Percentiles rank a stretch among this genome's conserved stretches.
These are phyloP conservation scores for Starmera amethionina DNA, from an alignment of 805 yeast genomes.

Conservation along the genomic window DNA sequence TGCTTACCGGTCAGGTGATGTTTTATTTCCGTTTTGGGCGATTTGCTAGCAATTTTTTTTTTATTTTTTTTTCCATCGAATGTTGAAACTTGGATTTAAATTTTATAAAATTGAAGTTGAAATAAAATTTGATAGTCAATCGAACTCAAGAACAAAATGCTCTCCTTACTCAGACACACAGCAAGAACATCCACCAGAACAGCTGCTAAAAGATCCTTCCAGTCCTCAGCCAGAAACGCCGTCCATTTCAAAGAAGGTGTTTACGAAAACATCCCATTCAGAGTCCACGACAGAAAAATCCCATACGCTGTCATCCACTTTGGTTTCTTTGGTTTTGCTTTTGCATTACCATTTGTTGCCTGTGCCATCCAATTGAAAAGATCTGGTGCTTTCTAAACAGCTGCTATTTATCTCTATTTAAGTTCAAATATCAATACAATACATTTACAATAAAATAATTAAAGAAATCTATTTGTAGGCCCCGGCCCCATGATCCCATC, in stretches of 20 bases:
- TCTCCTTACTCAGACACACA: not conserved
- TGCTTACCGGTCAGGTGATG: too few species aligned
- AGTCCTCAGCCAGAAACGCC: constrained; percentile 38
- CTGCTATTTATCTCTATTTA: not conserved
- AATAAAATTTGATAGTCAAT: too few species aligned
- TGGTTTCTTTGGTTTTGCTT: constrained; percentile 64
- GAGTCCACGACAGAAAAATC: constrained; percentile 85
- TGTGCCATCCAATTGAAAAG: constrained; percentile 79
- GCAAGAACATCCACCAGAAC: constrained; percentile 17
- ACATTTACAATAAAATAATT: too few species aligned
- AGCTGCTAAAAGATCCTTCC: constrained; percentile 37
- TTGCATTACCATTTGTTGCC: constrained; percentile 71
- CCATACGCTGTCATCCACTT: constrained; percentile 81
- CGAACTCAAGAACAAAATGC: too few species aligned
- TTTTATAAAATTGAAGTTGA: too few species aligned
- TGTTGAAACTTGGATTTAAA: too few species aligned
- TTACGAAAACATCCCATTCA: constrained; percentile 90
- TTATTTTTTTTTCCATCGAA: too few species aligned
- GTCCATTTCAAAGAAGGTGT: constrained; percentile 69
- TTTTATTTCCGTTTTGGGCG: too few species aligned
- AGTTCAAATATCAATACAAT: too few species aligned
- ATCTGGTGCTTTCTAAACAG: constrained; percentile 47
- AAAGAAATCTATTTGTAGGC: too few species aligned
- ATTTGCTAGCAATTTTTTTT: too few species aligned
- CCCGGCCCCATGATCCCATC: too few species aligned